These are phyloP conservation scores for Ophiocordyceps camponoti-floridani DNA, from an alignment of 2,329 filamentous ascomycete genomes.

Conservation along the genomic window DNA sequence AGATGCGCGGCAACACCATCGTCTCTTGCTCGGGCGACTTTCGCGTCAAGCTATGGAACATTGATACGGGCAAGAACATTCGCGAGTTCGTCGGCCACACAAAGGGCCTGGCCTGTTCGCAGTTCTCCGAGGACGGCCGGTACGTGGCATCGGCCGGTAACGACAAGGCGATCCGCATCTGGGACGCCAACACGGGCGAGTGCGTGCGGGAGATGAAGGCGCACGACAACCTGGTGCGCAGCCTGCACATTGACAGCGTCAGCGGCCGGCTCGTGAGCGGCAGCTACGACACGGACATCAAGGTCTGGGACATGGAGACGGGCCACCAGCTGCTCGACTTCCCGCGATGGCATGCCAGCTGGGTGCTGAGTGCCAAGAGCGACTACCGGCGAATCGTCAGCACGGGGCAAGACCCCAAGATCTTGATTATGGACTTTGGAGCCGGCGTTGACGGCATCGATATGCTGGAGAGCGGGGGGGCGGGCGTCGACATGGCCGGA, in stretches of 20 bases:
- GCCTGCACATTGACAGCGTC: constrained; percentile 73
- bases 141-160: constrained; percentile 90
- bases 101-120: constrained; percentile 85
- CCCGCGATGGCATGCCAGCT: constrained; percentile 88
- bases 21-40: constrained; percentile 92
- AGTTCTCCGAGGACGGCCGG: constrained; percentile 89
- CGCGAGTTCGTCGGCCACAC: constrained; percentile 83
- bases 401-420: constrained; percentile 84
- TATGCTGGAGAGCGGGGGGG: constrained; percentile 29
- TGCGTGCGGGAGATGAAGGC: constrained; percentile 66
- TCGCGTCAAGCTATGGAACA: constrained; percentile 86
- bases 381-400: constrained; percentile 91
- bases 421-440: constrained; percentile 87
- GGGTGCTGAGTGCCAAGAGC: constrained; percentile 91
- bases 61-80: constrained; percentile 72
- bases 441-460: constrained; percentile 38
- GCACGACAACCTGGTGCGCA: constrained; percentile 74
- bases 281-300: constrained; percentile 89
- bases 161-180: constrained; percentile 88
- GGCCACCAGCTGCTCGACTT: constrained; percentile 68
- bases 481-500: constrained; percentile 3
- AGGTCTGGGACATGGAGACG: constrained; percentile 76
- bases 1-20: constrained; percentile 81
- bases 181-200: constrained; percentile 80
- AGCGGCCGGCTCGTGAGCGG: constrained; percentile 79